A percentile compares a stretch with the other conserved stretches of the same genome.
phyloP scores from a whole-genome alignment of 2,329 filamentous ascomycete genomes.

The Talaromyces amestolkiae region DNA sequence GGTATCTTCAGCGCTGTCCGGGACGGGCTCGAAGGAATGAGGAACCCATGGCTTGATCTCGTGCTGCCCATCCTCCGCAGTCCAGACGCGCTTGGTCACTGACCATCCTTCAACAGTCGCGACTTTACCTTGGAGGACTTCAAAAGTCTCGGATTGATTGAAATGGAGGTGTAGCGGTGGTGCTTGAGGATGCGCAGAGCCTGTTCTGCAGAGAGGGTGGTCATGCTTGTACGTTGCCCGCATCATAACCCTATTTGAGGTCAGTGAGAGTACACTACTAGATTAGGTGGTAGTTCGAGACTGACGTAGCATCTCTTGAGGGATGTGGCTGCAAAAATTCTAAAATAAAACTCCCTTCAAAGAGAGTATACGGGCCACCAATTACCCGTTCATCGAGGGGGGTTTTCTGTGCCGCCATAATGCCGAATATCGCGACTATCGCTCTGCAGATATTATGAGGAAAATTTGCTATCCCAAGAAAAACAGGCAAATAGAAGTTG shows the following conservation, averaged over 20 bases:
- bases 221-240: background rate
- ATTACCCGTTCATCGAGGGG: slow-evolving; percentile 4
- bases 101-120: background rate
- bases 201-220: background rate
- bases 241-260: background rate
- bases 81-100: background rate
- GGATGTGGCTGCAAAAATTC: slow-evolving; percentile 7
- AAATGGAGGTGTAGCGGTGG: slow-evolving; percentile 6
- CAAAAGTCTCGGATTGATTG: slow-evolving; percentile 4
- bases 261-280: background rate
- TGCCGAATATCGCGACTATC: background rate
- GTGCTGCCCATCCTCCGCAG: background rate
- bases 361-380: background rate
- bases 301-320: background rate
- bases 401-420: background rate
- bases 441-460: background rate
- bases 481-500: background rate
- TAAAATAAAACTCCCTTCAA: slow-evolving; percentile 9
- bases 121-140: background rate
- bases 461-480: background rate
- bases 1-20: background rate
- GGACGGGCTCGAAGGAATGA: slow-evolving; percentile 1
- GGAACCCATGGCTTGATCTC: slow-evolving; percentile 5
- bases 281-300: background rate
- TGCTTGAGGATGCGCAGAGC: background rate